A percentile compares a stretch with the other conserved stretches of the same genome.
Conservation (phyloP, 177 flowering plant species). For the Tripterygium wilfordii region DNA sequence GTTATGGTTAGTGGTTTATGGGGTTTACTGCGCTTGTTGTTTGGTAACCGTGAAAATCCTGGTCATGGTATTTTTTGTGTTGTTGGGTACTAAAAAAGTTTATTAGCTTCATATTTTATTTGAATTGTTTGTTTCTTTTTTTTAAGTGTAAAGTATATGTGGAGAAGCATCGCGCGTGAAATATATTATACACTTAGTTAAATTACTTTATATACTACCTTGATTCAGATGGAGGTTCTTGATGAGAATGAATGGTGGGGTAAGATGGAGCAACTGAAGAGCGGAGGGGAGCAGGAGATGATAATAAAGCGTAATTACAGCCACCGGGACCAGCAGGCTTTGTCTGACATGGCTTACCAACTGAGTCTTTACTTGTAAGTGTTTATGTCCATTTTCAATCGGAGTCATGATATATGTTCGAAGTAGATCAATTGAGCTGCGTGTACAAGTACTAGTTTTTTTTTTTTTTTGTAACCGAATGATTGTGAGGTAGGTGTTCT, state of each 20-base stretch:
- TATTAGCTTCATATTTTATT: background rate
- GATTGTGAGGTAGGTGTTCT: too few species aligned
- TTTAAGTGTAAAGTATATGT: too few species aligned
- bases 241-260: constrained; percentile 81
- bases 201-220: too few species aligned
- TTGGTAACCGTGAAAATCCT: background rate
- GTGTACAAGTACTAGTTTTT: too few species aligned
- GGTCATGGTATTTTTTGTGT: background rate
- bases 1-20: background rate
- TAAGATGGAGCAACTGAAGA: constrained; percentile 69
- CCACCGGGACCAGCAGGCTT: constrained; percentile 55
- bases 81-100: background rate
- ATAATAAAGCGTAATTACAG: constrained; percentile 67
- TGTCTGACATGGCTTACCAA: constrained; percentile 74
- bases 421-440: too few species aligned
- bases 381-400: background rate
- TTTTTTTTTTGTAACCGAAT: too few species aligned
- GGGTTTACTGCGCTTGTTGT: background rate
- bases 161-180: too few species aligned
- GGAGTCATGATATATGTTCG: background rate
- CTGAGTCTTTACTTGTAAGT: constrained; percentile 90
- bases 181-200: too few species aligned
- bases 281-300: constrained; percentile 72
- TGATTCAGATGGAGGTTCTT: constrained; percentile 70
- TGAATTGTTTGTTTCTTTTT: background rate